Base-by-base conservation (phyloP, 2,329 filamentous ascomycete genomes). In the Plenodomus tracheiphilus region DNA sequence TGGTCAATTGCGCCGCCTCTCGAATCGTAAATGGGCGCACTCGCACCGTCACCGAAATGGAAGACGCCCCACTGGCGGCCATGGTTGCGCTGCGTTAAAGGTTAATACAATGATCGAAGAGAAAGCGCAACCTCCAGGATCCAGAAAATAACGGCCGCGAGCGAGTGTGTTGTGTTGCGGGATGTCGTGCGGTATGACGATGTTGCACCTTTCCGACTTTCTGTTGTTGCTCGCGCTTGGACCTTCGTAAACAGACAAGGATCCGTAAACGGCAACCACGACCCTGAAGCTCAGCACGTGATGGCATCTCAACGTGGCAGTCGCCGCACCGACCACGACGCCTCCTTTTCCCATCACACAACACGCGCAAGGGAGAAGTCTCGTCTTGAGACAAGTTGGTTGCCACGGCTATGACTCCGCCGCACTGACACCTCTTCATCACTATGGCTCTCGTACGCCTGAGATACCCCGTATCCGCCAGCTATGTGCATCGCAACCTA, bases 1-100 rank as follows among this genome's bases (percentile, higher is more conserved):
- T 84, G 43, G 85, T 80, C 79, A 99, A 77, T 76, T 97, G 93
- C 35, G 94, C 94, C 61, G 94, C 94, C 80, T 99, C 94, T 76
- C 91, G 82, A 62, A 97, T 97, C 11, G 84, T 87, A 64, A 87
- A 87, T 18, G 84, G 84, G 52, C 84, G 79, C 41, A 87, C 84
- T 72, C 84, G 77, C 56, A 87, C 82, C 41, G 76, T 74, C 58
- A 80, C 77, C 50, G 75, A 72, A 61, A 80, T 80, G 60, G 75
- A 79, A 51, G 75, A 77, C 44, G 77, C 76, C 68, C 76, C 77
- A 54, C 73, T 74, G 56, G 62, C 61, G 56, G 65, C 68, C 68
- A 71, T 71, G 47, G 18, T 60, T 45, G 62, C 56, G 58, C 57
- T 56, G 48, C 49, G 47, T 45, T 43, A 37, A 46, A 44, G 43